Percentiles rank a stretch among this genome's conserved stretches.
Conservation (phyloP, 176 grass and related monocot species). For the Lolium rigidum region DNA sequence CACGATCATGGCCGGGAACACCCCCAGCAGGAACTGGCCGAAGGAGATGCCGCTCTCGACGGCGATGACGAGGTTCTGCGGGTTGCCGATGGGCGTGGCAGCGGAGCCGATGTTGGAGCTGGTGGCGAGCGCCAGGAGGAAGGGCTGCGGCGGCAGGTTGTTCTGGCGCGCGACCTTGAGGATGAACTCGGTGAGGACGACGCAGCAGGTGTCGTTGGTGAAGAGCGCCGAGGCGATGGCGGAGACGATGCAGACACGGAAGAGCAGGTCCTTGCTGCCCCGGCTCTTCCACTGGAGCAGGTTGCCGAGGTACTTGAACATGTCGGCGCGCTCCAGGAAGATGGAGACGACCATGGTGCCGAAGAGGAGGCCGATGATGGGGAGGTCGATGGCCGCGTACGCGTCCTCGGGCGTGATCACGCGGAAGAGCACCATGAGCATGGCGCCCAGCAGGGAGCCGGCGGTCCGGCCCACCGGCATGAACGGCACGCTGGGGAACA, state of each 20-base stretch:
- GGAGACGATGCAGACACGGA: slow-evolving; percentile 71
- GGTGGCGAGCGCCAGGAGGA: slow-evolving; percentile 62
- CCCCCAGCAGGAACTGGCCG: slow-evolving; percentile 56
- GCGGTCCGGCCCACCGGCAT: slow-evolving; percentile 79
- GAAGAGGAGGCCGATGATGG: slow-evolving; percentile 77
- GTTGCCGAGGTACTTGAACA: slow-evolving; percentile 75
- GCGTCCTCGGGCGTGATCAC: slow-evolving; percentile 73
- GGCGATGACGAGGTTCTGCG: slow-evolving; percentile 84
- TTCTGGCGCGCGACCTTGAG: slow-evolving; percentile 83
- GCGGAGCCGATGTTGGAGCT: slow-evolving; percentile 83
- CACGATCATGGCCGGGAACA: slow-evolving; percentile 72
- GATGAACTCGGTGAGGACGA: slow-evolving; percentile 87
- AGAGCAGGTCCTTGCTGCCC: slow-evolving; percentile 75
- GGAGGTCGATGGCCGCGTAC: slow-evolving; percentile 73
- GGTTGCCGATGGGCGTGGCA: slow-evolving; percentile 77
- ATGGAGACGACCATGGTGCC: slow-evolving; percentile 77
- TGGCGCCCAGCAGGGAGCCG: slow-evolving; percentile 76
- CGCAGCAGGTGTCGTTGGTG: slow-evolving; percentile 85
- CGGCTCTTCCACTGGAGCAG: slow-evolving; percentile 73
- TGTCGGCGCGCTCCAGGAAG: slow-evolving; percentile 80
- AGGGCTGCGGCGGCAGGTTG: slow-evolving; percentile 80
- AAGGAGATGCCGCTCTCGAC: slow-evolving; percentile 74
- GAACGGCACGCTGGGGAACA: slow-evolving; percentile 79
- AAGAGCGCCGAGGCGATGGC: slow-evolving; percentile 70
- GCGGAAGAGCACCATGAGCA: slow-evolving; percentile 80